Percentiles rank a stretch among this genome's conserved stretches.
These are phyloP conservation scores for Blastobotrys peoriensis DNA, from an alignment of 805 yeast species.

Conservation along the genomic window DNA sequence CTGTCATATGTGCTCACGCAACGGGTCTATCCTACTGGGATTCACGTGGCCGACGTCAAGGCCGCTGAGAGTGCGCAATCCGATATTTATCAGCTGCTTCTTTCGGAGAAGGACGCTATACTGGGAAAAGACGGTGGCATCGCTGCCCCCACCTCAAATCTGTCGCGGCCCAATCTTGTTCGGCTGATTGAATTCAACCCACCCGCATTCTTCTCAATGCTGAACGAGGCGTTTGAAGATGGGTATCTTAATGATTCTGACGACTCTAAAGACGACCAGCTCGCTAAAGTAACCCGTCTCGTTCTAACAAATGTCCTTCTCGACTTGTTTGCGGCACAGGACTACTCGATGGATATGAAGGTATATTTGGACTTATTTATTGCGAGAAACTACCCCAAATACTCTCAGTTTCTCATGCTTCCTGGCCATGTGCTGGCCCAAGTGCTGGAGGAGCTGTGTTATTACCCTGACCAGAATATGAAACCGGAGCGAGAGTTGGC, in stretches of 20 bases:
- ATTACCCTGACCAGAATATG: constrained; percentile 23
- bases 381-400: constrained; percentile 78
- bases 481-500: constrained; percentile 69
- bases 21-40: constrained; percentile 71
- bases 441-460: constrained; percentile 47
- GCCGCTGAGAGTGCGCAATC: constrained; percentile 41
- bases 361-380: constrained; percentile 52
- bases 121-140: too few relatives aligned
- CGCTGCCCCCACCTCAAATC: constrained; percentile 11
- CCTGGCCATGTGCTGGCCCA: constrained; percentile 51
- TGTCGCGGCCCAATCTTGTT: constrained; percentile 57
- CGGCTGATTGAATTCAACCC: constrained; percentile 51
- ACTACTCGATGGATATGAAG: constrained; percentile 22
- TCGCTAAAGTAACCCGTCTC: constrained; percentile 54
- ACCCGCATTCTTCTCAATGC: constrained; percentile 53
- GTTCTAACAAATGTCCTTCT: constrained; percentile 67
- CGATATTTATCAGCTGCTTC: constrained; percentile 49
- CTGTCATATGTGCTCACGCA: constrained; percentile 68
- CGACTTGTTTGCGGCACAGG: constrained; percentile 44
- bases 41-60: constrained; percentile 33
- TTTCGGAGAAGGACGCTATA: constrained; percentile 46
- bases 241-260: constrained; percentile 54
- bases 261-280: constrained; percentile 21
- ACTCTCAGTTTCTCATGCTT: constrained; percentile 70
- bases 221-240: constrained; percentile 84